phyloP scores from a whole-genome alignment of 1,139 yeast species.

The Yamadazyma atlantica region DNA sequence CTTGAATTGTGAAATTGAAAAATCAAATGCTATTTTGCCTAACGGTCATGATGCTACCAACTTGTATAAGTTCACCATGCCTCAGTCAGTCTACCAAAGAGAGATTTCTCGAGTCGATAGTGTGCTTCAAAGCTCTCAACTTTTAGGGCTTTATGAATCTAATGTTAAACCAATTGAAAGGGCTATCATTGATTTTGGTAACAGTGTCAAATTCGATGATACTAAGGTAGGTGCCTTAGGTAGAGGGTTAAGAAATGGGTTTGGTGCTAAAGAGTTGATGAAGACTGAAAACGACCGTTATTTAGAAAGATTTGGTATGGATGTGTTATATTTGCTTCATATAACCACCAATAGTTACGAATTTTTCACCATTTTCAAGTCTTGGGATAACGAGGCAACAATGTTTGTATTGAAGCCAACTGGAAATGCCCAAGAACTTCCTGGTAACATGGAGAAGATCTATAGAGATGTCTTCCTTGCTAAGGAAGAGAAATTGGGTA shows the following conservation, averaged over 20 bases:
- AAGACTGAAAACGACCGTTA: constrained; percentile 51
- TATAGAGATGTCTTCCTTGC: constrained; percentile 53
- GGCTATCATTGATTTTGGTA: constrained; percentile 77
- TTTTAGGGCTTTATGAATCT: constrained; percentile 77
- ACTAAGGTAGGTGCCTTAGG: constrained; percentile 82
- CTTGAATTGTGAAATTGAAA: constrained; percentile 57
- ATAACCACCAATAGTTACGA: constrained; percentile 76
- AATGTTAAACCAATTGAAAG: constrained; percentile 68
- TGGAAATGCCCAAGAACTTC: constrained; percentile 64
- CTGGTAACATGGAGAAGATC: constrained; percentile 50
- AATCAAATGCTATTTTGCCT: constrained; percentile 63
- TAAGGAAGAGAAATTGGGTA: constrained; percentile 47
- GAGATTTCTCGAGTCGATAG: constrained; percentile 63
- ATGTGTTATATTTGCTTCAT: constrained; percentile 69
- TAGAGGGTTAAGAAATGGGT: constrained; percentile 82
- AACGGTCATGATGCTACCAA: constrained; percentile 61
- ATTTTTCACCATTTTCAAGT: constrained; percentile 63
- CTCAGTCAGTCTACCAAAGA: constrained; percentile 58
- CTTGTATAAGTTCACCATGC: constrained; percentile 64
- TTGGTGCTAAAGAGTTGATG: constrained; percentile 60
- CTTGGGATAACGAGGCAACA: constrained; percentile 57
- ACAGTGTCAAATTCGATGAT: constrained; percentile 65
- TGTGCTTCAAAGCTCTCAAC: constrained; percentile 59
- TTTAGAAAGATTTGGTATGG: constrained; percentile 54
- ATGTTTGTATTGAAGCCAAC: constrained; percentile 72